Evolutionary conservation across 1,284 basidiomycete genomes (phyloP), one percentile per base, ranked within the genome.

Genomic region (Cutaneotrichosporon mucoides): DNA sequence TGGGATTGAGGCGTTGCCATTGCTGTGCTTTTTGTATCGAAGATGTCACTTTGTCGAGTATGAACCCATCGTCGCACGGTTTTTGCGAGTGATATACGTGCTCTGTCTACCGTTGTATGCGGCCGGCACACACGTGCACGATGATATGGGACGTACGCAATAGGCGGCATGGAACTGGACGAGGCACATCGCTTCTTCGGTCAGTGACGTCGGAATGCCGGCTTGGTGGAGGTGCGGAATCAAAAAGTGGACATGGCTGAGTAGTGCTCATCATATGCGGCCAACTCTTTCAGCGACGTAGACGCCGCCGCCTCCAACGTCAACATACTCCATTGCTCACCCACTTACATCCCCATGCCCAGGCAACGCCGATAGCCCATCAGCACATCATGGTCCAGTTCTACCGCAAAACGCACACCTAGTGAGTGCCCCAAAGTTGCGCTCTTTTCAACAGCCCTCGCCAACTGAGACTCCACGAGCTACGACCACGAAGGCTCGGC

Each of bases 1-100:
- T 92, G 90, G 90, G 90, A 91, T 77, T 79, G 68, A 68, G 45
- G 64, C 78, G 0, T 40, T 5, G 4, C 38, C 38, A 40, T 8
- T 40, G 9, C 8, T 40, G 12, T 8, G 9, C 38, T 40, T 8
- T 40, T 9, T 40, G 9, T 40, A 9, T 40, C 38, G 9, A 40
- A 24, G 24, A 24, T 24, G 24, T 24, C 24, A 24, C 24, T 24
- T 24, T 24, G 24, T 24, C 24, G 24, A 24, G 24, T 24, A 24
- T 24, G 24, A 24, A 24, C 24, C 2, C 24, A 24, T 3, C 24
- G 24, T 2, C 24, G 24, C 24, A 24, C n/a, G n/a, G n/a, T n/a
- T n/a, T n/a, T n/a, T n/a, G 24, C 24, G 2, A 3, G 24, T 24
- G 24, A 24, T 24, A 24, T 24, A 3, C 24, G 24, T 24, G 24